phyloP scores from a whole-genome alignment of 345 rosid genomes.

The Dovyalis caffra region DNA sequence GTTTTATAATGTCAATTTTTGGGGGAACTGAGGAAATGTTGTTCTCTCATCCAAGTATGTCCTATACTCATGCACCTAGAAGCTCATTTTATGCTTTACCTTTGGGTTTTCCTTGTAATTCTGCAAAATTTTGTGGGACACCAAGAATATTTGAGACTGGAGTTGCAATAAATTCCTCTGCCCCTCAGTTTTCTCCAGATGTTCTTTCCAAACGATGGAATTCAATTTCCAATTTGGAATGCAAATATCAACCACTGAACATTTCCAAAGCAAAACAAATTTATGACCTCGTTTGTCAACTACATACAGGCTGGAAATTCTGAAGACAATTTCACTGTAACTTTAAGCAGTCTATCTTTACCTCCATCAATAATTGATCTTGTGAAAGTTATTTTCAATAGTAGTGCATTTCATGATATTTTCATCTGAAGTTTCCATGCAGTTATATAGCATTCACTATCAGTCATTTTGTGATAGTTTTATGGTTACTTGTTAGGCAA shows the following conservation, averaged over 20 bases:
- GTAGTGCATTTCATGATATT: neutral
- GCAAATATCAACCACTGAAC: neutral
- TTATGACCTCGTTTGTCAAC: neutral
- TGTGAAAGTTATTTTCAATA: neutral
- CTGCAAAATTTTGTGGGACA: neutral
- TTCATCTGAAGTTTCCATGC: neutral
- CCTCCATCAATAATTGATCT: neutral
- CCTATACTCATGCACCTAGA: neutral
- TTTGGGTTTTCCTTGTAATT: neutral
- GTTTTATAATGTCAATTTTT: neutral
- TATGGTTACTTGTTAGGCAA: neutral
- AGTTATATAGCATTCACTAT: neutral
- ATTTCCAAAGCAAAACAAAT: neutral
- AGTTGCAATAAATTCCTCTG: neutral
- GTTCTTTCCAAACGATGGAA: neutral
- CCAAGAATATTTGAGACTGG: neutral
- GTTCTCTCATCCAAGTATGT: neutral
- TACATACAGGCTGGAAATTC: neutral
- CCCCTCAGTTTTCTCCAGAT: neutral
- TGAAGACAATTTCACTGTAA: neutral
- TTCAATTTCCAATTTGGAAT: neutral
- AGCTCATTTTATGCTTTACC: neutral
- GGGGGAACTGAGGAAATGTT: neutral
- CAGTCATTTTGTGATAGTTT: neutral
- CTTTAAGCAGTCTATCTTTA: neutral